Conservation (phyloP, 75 land plant species). For the Picea sitchensis region DNA sequence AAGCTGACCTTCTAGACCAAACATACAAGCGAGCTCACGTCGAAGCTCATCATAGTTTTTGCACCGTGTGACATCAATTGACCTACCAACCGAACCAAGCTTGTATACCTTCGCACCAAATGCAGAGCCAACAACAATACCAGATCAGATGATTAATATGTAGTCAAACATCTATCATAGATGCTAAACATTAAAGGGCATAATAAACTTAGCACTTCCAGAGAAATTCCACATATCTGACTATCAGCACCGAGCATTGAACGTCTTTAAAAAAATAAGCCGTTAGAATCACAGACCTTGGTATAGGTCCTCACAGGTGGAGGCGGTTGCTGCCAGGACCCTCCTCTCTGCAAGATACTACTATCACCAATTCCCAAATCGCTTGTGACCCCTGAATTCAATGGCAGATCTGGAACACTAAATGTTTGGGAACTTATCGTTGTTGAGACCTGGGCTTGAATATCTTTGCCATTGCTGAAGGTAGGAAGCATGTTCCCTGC, state of each 20-base stretch:
- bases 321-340: constrained; percentile 50
- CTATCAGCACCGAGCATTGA: background rate
- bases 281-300: constrained; percentile 50
- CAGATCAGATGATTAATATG: background rate
- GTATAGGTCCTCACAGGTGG: constrained; percentile 82
- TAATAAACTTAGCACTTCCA: background rate
- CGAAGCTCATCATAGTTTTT: constrained; percentile 81
- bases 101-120: constrained; percentile 66
- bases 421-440: constrained; percentile 63
- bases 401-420: constrained; percentile 52
- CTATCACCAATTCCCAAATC: constrained; percentile 58
- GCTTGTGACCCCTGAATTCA: constrained; percentile 61
- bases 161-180: background rate
- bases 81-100: constrained; percentile 91
- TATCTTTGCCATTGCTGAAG: constrained; percentile 36
- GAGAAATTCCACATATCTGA: background rate
- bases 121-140: background rate
- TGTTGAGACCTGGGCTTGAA: constrained; percentile 59
- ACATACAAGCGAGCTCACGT: constrained; percentile 76
- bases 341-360: constrained; percentile 42
- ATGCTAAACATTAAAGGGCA: background rate
- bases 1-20: constrained; percentile 84
- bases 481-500: constrained; percentile 27
- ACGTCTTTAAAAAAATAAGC: background rate
- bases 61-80: constrained; percentile 80